A percentile compares a stretch with the other conserved stretches of the same genome.
These are phyloP conservation scores for Agrocybe chaxingu DNA, from an alignment of 768 basidiomycete genomes.

Conservation along the genomic window DNA sequence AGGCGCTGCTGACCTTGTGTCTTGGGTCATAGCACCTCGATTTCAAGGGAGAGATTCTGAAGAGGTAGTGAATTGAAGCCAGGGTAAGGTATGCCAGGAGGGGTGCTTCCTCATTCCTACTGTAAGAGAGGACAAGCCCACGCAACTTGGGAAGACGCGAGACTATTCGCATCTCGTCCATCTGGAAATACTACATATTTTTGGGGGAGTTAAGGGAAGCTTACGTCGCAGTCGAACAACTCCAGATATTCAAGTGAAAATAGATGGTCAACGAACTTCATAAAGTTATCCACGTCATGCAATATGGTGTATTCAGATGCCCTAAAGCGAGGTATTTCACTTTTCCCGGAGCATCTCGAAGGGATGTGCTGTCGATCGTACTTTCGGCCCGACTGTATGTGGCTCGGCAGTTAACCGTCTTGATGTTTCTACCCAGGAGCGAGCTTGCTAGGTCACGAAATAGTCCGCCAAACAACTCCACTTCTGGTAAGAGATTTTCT, in stretches of 20 bases:
- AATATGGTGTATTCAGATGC: not conserved
- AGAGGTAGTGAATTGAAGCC: too few species aligned
- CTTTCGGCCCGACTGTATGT: not conserved
- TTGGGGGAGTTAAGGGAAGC: not conserved
- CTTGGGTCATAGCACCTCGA: too few species aligned
- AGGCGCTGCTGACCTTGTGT: too few species aligned
- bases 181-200: not conserved
- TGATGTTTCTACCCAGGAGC: not conserved
- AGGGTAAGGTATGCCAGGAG: too few species aligned
- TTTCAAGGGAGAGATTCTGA: too few species aligned
- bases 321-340: constrained; percentile 4
- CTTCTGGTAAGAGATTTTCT: not conserved
- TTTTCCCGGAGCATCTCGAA: not conserved
- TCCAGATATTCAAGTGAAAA: constrained; percentile 1
- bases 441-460: not conserved
- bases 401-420: not conserved
- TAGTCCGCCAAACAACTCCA: not conserved
- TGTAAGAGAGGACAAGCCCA: too few species aligned
- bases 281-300: not conserved
- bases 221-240: not conserved
- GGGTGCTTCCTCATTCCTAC: too few species aligned
- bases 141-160: not conserved
- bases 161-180: not conserved
- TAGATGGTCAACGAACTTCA: not conserved
- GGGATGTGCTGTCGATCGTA: not conserved